These are phyloP conservation scores for Syzygium aqueum DNA, from an alignment of 345 rosid genomes.

Conservation along the genomic window DNA sequence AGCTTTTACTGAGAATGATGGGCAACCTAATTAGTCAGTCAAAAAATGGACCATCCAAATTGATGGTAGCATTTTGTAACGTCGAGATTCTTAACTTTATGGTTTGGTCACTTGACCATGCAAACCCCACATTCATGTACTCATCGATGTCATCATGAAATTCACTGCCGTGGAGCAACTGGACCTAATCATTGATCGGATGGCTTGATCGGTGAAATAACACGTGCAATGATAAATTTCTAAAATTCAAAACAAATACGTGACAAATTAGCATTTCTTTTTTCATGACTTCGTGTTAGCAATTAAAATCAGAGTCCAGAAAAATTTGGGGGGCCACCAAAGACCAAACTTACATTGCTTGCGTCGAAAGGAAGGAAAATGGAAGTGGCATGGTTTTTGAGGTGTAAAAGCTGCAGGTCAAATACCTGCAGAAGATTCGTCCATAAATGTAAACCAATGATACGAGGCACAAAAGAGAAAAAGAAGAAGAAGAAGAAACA, in stretches of 20 bases:
- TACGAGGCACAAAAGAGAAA: not conserved
- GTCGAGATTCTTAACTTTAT: not conserved
- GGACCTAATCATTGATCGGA: not conserved
- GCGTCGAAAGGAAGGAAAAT: not conserved
- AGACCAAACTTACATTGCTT: not conserved
- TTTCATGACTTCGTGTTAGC: not conserved
- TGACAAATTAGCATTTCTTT: not conserved
- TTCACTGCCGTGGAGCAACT: no score
- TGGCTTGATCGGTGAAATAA: rapidly evolving
- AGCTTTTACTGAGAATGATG: not conserved
- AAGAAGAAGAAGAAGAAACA: no score
- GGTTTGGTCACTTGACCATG: no score
- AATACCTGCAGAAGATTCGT: not conserved
- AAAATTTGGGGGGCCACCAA: not conserved
- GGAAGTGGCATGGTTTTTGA: not conserved
- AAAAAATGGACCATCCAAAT: not conserved
- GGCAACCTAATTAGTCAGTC: not conserved
- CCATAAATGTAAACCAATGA: not conserved
- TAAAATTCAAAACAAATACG: not conserved
- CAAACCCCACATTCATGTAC: no score
- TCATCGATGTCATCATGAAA: no score
- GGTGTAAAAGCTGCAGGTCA: not conserved
- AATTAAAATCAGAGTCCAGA: not conserved
- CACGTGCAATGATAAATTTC: rapidly evolving
- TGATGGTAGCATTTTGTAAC: not conserved